phyloP scores from a whole-genome alignment of 176 grass and related monocot species.

The Sorghum bicolor region Sorghum_bicolor_NCBIv3 NC_012879.2:9054001-9054500 shows the following conservation, averaged over 20 bases:
- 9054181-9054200: background rate
- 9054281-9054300: background rate
- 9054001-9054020: slow-evolving; percentile 70
- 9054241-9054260: background rate
- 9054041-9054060: slow-evolving; percentile 19
- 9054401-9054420: background rate
- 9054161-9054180: background rate
- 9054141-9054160: background rate
- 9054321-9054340: background rate
- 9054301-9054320: background rate
- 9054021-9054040: slow-evolving; percentile 61
- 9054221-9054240: background rate
- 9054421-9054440: background rate
- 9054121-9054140: background rate
- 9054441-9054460: background rate
- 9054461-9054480: background rate
- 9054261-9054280: background rate
- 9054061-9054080: background rate
- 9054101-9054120: background rate
- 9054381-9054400: background rate
- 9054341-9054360: background rate
- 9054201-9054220: background rate
- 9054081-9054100: background rate
- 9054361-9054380: background rate
- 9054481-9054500: background rate